A percentile compares a stretch with the other conserved stretches of the same genome.
These are phyloP conservation scores for Xylaria palmicola DNA, from an alignment of 495 filamentous ascomycete species.

Conservation along the genomic window DNA sequence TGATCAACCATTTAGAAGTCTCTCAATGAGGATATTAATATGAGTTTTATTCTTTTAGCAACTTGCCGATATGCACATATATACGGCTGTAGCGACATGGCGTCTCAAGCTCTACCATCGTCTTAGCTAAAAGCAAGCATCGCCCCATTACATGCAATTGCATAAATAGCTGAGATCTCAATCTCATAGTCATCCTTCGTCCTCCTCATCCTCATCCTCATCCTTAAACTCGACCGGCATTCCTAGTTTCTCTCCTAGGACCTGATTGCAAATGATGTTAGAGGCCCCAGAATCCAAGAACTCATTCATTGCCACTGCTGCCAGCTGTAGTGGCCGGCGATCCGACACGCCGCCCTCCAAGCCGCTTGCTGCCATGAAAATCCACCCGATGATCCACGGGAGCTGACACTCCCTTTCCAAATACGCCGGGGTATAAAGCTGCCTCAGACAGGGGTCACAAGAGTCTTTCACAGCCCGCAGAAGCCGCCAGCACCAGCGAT, in stretches of 20 bases:
- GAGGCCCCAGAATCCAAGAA: not conserved
- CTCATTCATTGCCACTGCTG: slow-evolving; percentile 1
- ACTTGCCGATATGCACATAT: not conserved
- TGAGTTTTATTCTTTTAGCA: not conserved
- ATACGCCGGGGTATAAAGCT: slow-evolving; percentile 34
- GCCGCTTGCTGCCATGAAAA: slow-evolving; percentile 33
- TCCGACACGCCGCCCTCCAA: not conserved
- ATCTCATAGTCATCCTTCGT: not conserved
- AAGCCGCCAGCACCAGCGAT: slow-evolving; percentile 38
- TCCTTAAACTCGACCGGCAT: slow-evolving; percentile 5
- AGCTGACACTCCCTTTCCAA: slow-evolving; percentile 38
- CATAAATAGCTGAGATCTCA: not conserved
- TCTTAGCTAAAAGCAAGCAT: too few species aligned
- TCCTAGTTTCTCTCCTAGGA: not conserved
- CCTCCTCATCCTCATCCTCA: not conserved
- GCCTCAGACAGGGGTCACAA: slow-evolving; percentile 27
- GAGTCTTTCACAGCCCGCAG: slow-evolving; percentile 31
- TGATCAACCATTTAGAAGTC: not conserved
- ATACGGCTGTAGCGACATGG: not conserved
- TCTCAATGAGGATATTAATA: not conserved
- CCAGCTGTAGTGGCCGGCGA: slow-evolving; percentile 7
- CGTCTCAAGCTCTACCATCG: too few species aligned
- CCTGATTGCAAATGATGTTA: not conserved
- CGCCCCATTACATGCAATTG: not conserved
- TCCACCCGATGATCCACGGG: slow-evolving; percentile 40